phyloP scores from a whole-genome alignment of 2,329 filamentous ascomycete genomes.

The Trichoderma lentiforme region DNA sequence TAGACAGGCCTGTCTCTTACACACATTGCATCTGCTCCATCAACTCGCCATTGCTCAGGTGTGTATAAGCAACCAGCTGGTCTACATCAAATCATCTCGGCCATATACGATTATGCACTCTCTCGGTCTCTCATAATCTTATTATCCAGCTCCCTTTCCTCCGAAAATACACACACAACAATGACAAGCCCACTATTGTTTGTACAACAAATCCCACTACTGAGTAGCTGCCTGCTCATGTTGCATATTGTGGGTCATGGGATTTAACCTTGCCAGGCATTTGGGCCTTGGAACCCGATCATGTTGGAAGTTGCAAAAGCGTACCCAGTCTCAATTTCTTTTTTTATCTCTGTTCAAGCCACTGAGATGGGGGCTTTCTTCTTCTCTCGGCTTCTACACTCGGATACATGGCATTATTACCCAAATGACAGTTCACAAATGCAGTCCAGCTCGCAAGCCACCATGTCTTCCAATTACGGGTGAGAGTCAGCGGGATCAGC shows the following conservation, averaged over 20 bases:
- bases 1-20: neutral
- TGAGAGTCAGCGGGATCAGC: neutral
- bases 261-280: neutral
- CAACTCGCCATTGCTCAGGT: neutral
- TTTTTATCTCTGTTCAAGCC: neutral
- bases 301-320: neutral
- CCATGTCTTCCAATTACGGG: neutral
- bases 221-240: neutral
- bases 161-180: neutral
- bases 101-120: neutral
- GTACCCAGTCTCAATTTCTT: neutral
- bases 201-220: neutral
- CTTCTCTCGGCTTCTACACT: neutral
- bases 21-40: neutral
- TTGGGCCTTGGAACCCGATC: slow-evolving; percentile 3
- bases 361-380: neutral
- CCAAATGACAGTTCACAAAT: slow-evolving; percentile 9
- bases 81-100: neutral
- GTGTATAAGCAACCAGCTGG: neutral
- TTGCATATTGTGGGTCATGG: slow-evolving; percentile 5
- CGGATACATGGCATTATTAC: neutral
- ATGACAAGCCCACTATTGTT: neutral
- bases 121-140: neutral
- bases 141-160: neutral
- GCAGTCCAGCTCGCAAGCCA: neutral